Percentiles rank a stretch among this genome's conserved stretches.
phyloP scores from a whole-genome alignment of 495 filamentous ascomycete genomes.

The Penicillium egyptiacum region DNA sequence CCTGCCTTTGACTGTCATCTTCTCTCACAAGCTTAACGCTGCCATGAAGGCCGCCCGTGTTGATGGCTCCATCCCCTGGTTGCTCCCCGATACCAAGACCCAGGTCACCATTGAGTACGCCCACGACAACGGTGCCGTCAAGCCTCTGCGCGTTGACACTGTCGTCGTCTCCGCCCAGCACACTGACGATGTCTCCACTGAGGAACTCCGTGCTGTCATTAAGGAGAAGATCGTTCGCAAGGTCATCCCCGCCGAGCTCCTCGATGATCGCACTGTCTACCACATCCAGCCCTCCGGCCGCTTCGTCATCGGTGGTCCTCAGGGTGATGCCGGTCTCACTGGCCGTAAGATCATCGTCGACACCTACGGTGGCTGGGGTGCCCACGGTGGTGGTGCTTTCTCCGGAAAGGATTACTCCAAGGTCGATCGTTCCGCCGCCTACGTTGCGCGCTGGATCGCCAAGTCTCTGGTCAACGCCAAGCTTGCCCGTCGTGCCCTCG shows the following conservation, averaged over 20 bases:
- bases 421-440: constrained; percentile 97
- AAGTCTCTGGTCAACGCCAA: constrained; percentile 92
- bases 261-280: constrained; percentile 90
- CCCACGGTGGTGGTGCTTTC: constrained; percentile 99
- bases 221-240: constrained; percentile 96
- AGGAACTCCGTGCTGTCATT: constrained; percentile 90
- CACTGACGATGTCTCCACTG: constrained; percentile 82
- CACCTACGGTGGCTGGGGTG: constrained; percentile 99
- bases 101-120: constrained; percentile 99
- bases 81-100: constrained; percentile 98
- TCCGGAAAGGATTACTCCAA: constrained; percentile 99
- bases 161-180: constrained; percentile 97
- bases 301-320: constrained; percentile 98
- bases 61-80: constrained; percentile 86
- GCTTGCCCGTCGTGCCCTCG: constrained; percentile 85
- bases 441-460: constrained; percentile 96
- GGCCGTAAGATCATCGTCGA: constrained; percentile 99
- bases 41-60: constrained; percentile 86
- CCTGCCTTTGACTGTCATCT: constrained; percentile 86
- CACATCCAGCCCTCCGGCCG: constrained; percentile 98
- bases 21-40: constrained; percentile 93
- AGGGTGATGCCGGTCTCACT: constrained; percentile 98
- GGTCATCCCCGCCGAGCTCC: constrained; percentile 86
- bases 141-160: constrained; percentile 91
- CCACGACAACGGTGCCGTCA: constrained; percentile 90